A percentile compares a stretch with the other conserved stretches of the same genome.
Evolutionary conservation across 225 moss, liverwort and hornwort genomes (phyloP).

Genomic region (Pseudisothecium myosuroides): DNA sequence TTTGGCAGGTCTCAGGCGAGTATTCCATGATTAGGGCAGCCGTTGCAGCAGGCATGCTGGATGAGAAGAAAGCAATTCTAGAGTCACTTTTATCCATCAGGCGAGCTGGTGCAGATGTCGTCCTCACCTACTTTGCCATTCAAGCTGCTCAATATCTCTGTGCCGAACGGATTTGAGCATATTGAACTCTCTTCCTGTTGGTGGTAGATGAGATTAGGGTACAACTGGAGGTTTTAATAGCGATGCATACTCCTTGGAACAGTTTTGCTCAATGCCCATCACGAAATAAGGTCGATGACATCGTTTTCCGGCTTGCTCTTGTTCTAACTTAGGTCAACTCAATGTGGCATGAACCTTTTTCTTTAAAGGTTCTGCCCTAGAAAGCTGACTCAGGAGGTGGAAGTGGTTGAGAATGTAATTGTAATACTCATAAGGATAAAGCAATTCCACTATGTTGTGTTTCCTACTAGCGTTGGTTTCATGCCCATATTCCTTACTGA

Average conservation of each 20-base stretch:
- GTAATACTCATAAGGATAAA: neutral
- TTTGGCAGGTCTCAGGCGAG: constrained; percentile 82
- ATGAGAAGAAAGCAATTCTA: constrained; percentile 81
- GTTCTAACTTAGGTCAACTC: neutral
- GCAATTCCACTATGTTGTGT: neutral
- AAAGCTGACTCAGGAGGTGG: constrained; percentile 4
- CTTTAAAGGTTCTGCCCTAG: neutral
- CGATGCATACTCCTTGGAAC: neutral
- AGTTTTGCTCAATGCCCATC: neutral
- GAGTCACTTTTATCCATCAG: constrained; percentile 79
- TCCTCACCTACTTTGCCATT: constrained; percentile 77
- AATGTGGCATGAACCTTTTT: neutral
- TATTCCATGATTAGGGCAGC: constrained; percentile 97
- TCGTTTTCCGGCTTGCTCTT: neutral
- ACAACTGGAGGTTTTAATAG: neutral
- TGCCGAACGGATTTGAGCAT: constrained; percentile 49
- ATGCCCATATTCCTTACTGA: neutral
- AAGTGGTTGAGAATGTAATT: constrained; percentile 5
- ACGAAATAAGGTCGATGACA: neutral
- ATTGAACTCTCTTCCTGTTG: neutral
- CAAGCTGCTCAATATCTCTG: constrained; percentile 86
- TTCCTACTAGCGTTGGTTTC: neutral
- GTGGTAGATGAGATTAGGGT: neutral
- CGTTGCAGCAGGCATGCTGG: constrained; percentile 87
- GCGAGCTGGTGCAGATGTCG: constrained; percentile 92